phyloP scores from a whole-genome alignment of 306 rosid species.

The Medicago ruthenica region DNA sequence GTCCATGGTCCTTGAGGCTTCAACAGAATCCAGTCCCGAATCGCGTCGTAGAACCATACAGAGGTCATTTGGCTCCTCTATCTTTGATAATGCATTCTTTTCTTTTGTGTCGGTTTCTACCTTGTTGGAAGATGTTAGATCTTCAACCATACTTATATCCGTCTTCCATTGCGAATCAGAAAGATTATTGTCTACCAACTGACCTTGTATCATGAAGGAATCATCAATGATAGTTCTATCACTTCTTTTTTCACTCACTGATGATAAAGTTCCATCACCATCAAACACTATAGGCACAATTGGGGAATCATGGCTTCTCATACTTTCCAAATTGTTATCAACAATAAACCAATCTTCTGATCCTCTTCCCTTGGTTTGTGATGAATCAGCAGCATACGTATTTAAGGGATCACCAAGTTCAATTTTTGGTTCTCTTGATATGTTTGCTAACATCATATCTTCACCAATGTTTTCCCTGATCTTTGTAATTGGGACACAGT shows the following conservation, averaged over 20 bases:
- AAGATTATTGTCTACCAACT: slow-evolving; percentile 42
- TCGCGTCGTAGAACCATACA: slow-evolving; percentile 60
- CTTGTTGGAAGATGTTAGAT: slow-evolving; percentile 51
- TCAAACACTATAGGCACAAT: slow-evolving; percentile 38
- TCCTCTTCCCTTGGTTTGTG: slow-evolving; percentile 45
- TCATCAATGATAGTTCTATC: slow-evolving; percentile 52
- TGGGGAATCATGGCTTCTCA: slow-evolving; percentile 39
- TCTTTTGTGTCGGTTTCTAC: slow-evolving; percentile 42
- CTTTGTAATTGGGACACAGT: slow-evolving; percentile 43
- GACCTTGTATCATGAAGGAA: slow-evolving; percentile 70
- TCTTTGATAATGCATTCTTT: slow-evolving; percentile 43
- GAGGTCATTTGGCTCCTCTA: slow-evolving; percentile 59
- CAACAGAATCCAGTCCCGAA: slow-evolving; percentile 47
- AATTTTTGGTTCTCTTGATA: slow-evolving; percentile 46
- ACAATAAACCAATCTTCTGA: slow-evolving; percentile 62
- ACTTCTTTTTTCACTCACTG: slow-evolving; percentile 38
- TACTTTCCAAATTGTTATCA: slow-evolving; percentile 51
- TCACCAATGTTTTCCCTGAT: slow-evolving; percentile 47
- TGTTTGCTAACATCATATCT: slow-evolving; percentile 50
- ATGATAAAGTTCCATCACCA: no score
- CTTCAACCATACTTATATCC: slow-evolving; percentile 49
- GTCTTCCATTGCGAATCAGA: slow-evolving; percentile 60
- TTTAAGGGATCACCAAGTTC: slow-evolving; percentile 47
- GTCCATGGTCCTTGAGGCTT: slow-evolving; percentile 54
- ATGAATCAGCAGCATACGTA: slow-evolving; percentile 50